These are phyloP conservation scores for Penicillium angulare DNA, from an alignment of 495 filamentous ascomycete genomes.

Conservation along the genomic window DNA sequence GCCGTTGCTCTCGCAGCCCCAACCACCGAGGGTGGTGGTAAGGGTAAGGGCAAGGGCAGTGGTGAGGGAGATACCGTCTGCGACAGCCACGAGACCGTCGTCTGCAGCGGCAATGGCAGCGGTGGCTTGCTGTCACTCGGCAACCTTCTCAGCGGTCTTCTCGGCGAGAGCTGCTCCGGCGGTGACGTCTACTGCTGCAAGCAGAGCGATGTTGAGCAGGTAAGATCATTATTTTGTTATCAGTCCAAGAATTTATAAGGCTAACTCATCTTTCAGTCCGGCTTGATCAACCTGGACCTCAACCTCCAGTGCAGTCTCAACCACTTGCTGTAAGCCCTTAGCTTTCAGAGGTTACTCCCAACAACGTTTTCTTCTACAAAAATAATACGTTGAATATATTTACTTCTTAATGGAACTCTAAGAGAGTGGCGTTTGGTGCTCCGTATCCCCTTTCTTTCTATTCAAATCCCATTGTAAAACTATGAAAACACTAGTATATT, in stretches of 20 bases:
- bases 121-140: conserved; percentile 8
- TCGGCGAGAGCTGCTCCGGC: conserved; percentile 8
- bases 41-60: background rate
- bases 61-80: background rate
- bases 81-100: conserved; percentile 7
- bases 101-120: conserved; percentile 1
- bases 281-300: conserved; percentile 11
- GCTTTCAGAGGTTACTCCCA: background rate
- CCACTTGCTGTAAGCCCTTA: conserved; percentile 2
- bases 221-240: too few species aligned
- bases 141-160: conserved; percentile 5
- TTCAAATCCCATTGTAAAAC: too few species aligned
- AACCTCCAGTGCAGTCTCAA: conserved; percentile 10
- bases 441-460: too few species aligned
- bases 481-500: too few species aligned
- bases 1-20: conserved; percentile 3
- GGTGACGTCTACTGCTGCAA: conserved; percentile 13
- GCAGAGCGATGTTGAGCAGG: conserved; percentile 4
- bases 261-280: background rate
- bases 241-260: too few species aligned
- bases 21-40: background rate
- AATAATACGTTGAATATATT: too few species aligned
- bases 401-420: too few species aligned
- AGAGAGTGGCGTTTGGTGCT: too few species aligned
- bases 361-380: too few species aligned